These are phyloP conservation scores for Stenogyne calaminthoides DNA, from an alignment of 305 asterid species.

Conservation along the genomic window DNA sequence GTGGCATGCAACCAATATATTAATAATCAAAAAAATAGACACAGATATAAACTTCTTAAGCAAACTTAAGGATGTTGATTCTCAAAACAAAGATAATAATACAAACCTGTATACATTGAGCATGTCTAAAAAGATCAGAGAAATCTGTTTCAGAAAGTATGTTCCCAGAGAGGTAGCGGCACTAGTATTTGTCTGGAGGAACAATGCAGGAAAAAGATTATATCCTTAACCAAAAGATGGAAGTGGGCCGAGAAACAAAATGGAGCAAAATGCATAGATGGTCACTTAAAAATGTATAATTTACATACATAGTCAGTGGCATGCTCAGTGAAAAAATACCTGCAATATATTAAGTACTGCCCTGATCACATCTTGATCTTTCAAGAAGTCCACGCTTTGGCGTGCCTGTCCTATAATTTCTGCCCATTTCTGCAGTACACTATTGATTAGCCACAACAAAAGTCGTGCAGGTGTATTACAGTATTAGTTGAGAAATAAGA, in stretches of 20 bases:
- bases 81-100: neutral
- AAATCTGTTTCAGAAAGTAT: conserved; percentile 71
- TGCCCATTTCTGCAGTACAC: conserved; percentile 73
- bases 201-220: conserved; percentile 24
- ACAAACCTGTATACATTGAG: conserved; percentile 88
- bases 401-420: conserved; percentile 90
- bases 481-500: conserved; percentile 4
- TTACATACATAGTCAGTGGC: neutral
- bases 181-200: conserved; percentile 82
- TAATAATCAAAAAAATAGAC: conserved; percentile 15
- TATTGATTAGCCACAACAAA: conserved; percentile 37
- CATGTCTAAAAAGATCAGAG: conserved; percentile 82
- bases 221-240: conserved; percentile 20
- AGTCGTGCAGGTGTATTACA: conserved; percentile 17
- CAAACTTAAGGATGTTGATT: conserved; percentile 10
- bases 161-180: conserved; percentile 85
- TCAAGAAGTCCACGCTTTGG: conserved; percentile 74
- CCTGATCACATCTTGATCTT: conserved; percentile 77
- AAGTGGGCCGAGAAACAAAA: conserved; percentile 9
- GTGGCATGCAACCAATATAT: conserved; percentile 38
- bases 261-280: neutral
- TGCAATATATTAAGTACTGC: conserved; percentile 90
- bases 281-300: neutral
- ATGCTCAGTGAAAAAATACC: conserved; percentile 41
- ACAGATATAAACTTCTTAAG: neutral